A percentile compares a stretch with the other conserved stretches of the same genome.
phyloP scores from a whole-genome alignment of 306 rosid genomes.

The Hippophae rhamnoides region DNA sequence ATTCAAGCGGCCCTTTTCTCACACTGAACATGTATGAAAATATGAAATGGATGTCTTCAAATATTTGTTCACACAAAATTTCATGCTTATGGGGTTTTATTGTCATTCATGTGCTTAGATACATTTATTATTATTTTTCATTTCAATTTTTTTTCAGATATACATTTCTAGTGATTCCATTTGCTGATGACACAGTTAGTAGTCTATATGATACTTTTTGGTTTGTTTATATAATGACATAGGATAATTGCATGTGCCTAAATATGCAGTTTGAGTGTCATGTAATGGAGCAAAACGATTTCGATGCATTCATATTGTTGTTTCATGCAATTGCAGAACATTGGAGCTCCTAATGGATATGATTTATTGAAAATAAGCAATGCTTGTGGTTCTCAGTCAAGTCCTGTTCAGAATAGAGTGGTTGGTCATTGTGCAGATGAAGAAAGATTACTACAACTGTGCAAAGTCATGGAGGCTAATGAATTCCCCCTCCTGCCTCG shows the following conservation, averaged over 20 bases:
- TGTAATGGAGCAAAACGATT: not conserved
- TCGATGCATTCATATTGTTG: constrained; percentile 15
- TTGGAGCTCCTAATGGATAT: constrained; percentile 38
- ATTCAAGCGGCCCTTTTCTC: too few species aligned
- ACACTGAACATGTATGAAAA: too few species aligned
- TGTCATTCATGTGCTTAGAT: not conserved
- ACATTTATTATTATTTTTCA: too few species aligned
- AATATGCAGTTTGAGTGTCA: not conserved
- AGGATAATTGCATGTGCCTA: not conserved
- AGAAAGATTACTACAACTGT: constrained; percentile 76
- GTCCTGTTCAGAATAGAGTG: constrained; percentile 35
- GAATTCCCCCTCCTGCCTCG: constrained; percentile 42
- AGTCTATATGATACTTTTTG: not conserved
- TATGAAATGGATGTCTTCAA: too few species aligned
- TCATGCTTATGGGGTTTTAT: too few species aligned
- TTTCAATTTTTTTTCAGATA: not conserved
- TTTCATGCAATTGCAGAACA: constrained; percentile 41
- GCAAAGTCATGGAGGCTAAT: constrained; percentile 74
- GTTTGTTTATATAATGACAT: not conserved
- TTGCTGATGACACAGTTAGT: not conserved
- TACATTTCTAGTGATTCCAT: not conserved
- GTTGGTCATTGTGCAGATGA: constrained; percentile 41
- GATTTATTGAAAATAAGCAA: constrained; percentile 31
- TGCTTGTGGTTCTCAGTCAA: constrained; percentile 36
- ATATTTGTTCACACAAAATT: too few species aligned